Percentiles rank a stretch among this genome's conserved stretches.
Evolutionary conservation across 768 basidiomycete genomes (phyloP).

Genomic region (Macrolepiota dolichaula): DNA sequence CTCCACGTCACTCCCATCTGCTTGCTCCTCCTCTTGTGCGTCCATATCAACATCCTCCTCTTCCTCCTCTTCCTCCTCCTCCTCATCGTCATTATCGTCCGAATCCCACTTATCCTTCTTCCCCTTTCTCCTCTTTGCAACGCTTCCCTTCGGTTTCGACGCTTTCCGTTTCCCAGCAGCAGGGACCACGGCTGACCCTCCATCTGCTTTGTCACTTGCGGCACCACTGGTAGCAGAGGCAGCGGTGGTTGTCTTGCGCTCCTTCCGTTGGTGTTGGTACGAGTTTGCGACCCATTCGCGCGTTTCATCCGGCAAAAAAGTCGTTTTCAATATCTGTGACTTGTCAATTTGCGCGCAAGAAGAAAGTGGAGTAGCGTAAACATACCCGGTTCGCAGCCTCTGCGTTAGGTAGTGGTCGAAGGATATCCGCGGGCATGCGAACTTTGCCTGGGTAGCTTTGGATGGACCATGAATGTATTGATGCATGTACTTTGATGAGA

Average conservation of each 20-base stretch:
- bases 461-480: slow-evolving; percentile 68
- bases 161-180: slow-evolving; percentile 7
- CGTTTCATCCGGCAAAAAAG: slow-evolving; percentile 64
- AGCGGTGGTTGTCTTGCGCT: slow-evolving; percentile 38
- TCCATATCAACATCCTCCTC: not conserved
- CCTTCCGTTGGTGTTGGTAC: slow-evolving; percentile 40
- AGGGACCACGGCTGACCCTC: not conserved
- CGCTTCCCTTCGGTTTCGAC: not conserved
- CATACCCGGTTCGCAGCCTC: slow-evolving; percentile 65
- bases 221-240: slow-evolving; percentile 11
- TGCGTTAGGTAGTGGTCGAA: slow-evolving; percentile 62
- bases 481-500: slow-evolving; percentile 70
- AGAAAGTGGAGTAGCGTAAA: not conserved
- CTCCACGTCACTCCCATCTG: slow-evolving; percentile 8
- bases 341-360: not conserved
- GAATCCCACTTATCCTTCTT: slow-evolving; percentile 11
- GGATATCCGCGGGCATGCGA: slow-evolving; percentile 77
- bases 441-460: slow-evolving; percentile 79
- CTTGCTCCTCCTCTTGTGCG: not conserved
- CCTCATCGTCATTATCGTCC: slow-evolving; percentile 8
- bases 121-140: slow-evolving; percentile 10
- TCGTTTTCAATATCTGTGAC: slow-evolving; percentile 59
- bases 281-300: slow-evolving; percentile 54
- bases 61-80: not conserved
- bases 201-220: not conserved